Evolutionary conservation across 2,329 filamentous ascomycete species (phyloP), one percentile per base, ranked within the genome.

Genomic region (Trichoderma endophyticum): DNA sequence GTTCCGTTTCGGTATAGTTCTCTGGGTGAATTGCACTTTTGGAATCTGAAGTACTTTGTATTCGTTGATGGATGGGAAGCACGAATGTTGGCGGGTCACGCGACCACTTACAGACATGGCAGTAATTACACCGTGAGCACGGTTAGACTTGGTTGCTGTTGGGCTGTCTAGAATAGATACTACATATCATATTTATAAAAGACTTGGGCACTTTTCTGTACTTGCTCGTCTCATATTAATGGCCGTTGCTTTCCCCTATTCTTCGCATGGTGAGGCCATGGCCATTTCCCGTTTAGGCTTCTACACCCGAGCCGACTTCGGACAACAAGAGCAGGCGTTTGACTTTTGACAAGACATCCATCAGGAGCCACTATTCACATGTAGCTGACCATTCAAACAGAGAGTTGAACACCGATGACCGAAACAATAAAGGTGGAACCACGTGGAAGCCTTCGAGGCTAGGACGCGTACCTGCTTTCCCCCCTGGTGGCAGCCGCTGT

Each of bases 391-490:
- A 36, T 62, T 62, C 67, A 70, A 9, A 69, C 48, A 14, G 26
- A 43, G 43, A n/a, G 28, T 21, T 69, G 57, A 54, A 51, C 21
- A 28, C 67, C 57, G 56, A 62, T 21, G 57, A 34, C 39, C 21
- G 34, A 48, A 30, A n/a, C 34, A 48, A 60, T 36, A 12, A 12
- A 14, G 34, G 56, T 51, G 36, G 67, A 61, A n/a, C 36, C 67
- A 70, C 67, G 67, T 70, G 67, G 56, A 70, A 59, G 57, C 51
- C 34, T 21, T 51, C 43, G 43, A 21, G 18, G 18, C 18, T 51
- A 39, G 8, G 54, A n/a, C 57, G 67, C 67, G 67, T 70, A 70
- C 67, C 67, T 70, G 67, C 67, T 43, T 70, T 24, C 28, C 28
- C 65, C 65, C 65, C 65, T 61, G 65, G 54, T 32, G 12, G 57